phyloP scores from a whole-genome alignment of 208 protist genomes.

The Porcisia hertigi region DNA sequence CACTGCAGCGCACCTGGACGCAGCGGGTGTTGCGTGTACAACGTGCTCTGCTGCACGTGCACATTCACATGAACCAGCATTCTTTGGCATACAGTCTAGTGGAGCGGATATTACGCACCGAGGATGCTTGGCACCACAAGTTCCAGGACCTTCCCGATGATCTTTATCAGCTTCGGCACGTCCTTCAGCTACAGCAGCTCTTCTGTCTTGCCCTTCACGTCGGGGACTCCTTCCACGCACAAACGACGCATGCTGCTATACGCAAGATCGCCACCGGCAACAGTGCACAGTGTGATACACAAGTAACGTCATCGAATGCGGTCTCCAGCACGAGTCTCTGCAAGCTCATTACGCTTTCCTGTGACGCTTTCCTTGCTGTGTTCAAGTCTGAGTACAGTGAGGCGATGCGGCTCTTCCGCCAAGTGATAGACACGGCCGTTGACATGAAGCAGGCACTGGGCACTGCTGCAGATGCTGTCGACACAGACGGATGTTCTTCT shows the following conservation, averaged over 20 bases:
- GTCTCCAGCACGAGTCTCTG: constrained; percentile 15
- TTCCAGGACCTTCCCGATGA: constrained; percentile 25
- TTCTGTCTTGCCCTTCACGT: constrained; percentile 41
- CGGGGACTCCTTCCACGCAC: constrained; percentile 21
- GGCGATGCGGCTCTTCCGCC: constrained; percentile 17
- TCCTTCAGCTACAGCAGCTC: constrained; percentile 42
- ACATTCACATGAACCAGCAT: constrained; percentile 61
- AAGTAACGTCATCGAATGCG: neutral
- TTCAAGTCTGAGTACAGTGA: constrained; percentile 19
- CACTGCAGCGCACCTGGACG: constrained; percentile 31
- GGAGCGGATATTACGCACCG: constrained; percentile 41
- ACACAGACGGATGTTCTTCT: neutral
- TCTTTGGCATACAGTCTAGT: constrained; percentile 49
- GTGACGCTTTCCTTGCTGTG: constrained; percentile 26
- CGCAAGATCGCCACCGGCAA: neutral
- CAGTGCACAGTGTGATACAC: neutral
- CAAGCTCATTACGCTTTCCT: constrained; percentile 13
- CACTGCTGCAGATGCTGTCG: neutral
- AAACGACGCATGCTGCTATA: constrained; percentile 4
- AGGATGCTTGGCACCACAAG: constrained; percentile 21
- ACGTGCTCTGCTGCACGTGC: constrained; percentile 60
- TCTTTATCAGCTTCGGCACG: constrained; percentile 30
- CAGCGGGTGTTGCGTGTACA: constrained; percentile 48
- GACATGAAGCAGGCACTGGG: constrained; percentile 10
- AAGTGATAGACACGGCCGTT: constrained; percentile 14